phyloP scores from a whole-genome alignment of 495 filamentous ascomycete species.

The Hypoxylon crocopeplum region DNA sequence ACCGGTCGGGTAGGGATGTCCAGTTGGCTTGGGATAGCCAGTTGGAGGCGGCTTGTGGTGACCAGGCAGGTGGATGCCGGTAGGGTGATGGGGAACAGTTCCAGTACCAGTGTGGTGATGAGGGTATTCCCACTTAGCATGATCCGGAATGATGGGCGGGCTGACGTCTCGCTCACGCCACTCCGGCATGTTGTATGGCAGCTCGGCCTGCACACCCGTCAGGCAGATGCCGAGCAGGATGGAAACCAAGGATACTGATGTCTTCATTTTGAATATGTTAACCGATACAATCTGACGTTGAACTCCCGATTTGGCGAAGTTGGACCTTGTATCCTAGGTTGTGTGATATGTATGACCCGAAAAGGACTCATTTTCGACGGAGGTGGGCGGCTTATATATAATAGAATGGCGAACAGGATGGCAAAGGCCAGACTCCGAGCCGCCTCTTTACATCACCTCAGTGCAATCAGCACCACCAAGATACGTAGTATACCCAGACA shows the following conservation, averaged over 20 bases:
- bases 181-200: slow-evolving; percentile 19
- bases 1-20: slow-evolving; percentile 2
- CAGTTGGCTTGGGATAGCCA: not conserved
- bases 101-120: slow-evolving; percentile 1
- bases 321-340: not conserved
- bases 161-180: slow-evolving; percentile 8
- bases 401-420: not conserved
- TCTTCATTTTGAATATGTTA: slow-evolving; percentile 26
- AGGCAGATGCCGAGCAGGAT: slow-evolving; percentile 28
- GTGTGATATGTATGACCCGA: not conserved
- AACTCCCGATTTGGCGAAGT: not conserved
- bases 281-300: not conserved
- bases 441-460: slow-evolving; percentile 14
- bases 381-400: slow-evolving; percentile 7
- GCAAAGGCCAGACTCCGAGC: not conserved
- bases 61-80: slow-evolving; percentile 2
- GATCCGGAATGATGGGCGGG: not conserved
- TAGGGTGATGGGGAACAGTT: not conserved
- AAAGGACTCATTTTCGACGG: not conserved
- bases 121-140: slow-evolving; percentile 11
- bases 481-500: not conserved
- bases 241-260: slow-evolving; percentile 16
- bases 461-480: not conserved
- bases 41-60: slow-evolving; percentile 1
- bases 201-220: slow-evolving; percentile 25